phyloP scores from a whole-genome alignment of 768 basidiomycete species.

The Fomitopsis pulvina region DNA sequence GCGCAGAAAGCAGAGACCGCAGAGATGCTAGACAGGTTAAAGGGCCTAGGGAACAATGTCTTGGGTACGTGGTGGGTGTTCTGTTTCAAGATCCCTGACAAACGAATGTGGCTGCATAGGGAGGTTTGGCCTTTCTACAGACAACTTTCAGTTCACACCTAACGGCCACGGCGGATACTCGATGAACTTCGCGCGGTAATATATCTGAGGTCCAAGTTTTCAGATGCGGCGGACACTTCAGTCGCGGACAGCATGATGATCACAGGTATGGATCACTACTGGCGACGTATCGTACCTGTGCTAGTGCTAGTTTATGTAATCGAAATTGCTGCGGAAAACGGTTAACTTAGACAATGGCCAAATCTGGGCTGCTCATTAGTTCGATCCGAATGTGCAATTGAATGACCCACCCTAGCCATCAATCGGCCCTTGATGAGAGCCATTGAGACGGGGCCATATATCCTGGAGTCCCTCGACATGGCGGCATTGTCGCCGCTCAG shows the following conservation, averaged over 20 bases:
- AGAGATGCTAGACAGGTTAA: slow-evolving; percentile 91
- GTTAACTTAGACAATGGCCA: slow-evolving; percentile 20
- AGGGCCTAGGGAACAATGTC: slow-evolving; percentile 85
- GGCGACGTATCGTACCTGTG: too few species aligned
- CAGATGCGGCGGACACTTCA: too few species aligned
- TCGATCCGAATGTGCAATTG: neutral
- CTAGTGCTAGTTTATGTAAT: slow-evolving; percentile 20
- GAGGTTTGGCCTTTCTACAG: slow-evolving; percentile 89
- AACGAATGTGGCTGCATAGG: slow-evolving; percentile 36
- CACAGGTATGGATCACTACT: too few species aligned
- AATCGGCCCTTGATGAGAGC: slow-evolving; percentile 68
- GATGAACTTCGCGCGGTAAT: slow-evolving; percentile 62
- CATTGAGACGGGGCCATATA: slow-evolving; percentile 89
- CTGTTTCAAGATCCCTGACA: neutral
- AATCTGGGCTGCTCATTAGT: slow-evolving; percentile 15
- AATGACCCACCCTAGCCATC: slow-evolving; percentile 48
- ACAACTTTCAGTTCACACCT: slow-evolving; percentile 95
- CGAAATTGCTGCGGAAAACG: slow-evolving; percentile 25
- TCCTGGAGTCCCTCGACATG: slow-evolving; percentile 79
- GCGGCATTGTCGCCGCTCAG: slow-evolving; percentile 83
- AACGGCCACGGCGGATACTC: slow-evolving; percentile 96
- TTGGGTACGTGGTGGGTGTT: slow-evolving; percentile 49
- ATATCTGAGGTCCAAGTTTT: neutral
- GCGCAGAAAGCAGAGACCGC: slow-evolving; percentile 83
- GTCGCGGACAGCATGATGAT: too few species aligned